Conservation (phyloP, 768 basidiomycete species). For the Pleurotus tuber-regium region DNA sequence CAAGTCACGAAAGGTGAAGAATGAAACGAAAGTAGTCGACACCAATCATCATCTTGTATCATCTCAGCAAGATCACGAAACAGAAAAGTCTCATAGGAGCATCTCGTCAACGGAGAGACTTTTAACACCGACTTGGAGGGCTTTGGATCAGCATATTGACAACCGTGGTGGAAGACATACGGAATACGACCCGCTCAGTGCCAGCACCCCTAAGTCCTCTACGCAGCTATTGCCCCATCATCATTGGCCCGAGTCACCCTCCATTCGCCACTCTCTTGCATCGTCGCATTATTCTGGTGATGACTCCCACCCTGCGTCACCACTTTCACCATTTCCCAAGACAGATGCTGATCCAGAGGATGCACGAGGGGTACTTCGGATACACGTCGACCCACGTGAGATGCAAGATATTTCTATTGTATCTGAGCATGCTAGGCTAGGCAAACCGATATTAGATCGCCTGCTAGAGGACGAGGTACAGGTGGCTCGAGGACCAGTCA, state of each 20-base stretch:
- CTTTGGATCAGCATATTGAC: neutral
- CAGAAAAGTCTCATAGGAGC: neutral
- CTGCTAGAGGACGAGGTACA: conserved; percentile 67
- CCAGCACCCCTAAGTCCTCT: neutral
- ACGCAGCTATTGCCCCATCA: neutral
- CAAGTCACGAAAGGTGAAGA: conserved; percentile 13
- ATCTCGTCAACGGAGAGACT: neutral
- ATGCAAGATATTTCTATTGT: conserved; percentile 55
- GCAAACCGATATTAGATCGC: conserved; percentile 61
- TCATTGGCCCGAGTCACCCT: too few relatives aligned
- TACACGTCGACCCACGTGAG: conserved; percentile 53
- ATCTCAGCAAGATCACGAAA: neutral
- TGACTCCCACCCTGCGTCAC: neutral
- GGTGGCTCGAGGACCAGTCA: conserved; percentile 47
- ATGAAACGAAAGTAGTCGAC: neutral
- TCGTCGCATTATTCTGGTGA: too few relatives aligned
- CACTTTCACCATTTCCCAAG: neutral
- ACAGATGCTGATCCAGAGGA: neutral
- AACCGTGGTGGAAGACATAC: neutral
- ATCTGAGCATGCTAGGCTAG: conserved; percentile 61
- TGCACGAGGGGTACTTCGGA: neutral
- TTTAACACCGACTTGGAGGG: neutral
- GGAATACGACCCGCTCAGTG: too few relatives aligned
- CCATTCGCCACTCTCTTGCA: too few relatives aligned
- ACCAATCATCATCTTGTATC: neutral